Evolutionary conservation across 2,329 filamentous ascomycete genomes (phyloP).

Genomic region (Sarocladiaceae sp.): DNA sequence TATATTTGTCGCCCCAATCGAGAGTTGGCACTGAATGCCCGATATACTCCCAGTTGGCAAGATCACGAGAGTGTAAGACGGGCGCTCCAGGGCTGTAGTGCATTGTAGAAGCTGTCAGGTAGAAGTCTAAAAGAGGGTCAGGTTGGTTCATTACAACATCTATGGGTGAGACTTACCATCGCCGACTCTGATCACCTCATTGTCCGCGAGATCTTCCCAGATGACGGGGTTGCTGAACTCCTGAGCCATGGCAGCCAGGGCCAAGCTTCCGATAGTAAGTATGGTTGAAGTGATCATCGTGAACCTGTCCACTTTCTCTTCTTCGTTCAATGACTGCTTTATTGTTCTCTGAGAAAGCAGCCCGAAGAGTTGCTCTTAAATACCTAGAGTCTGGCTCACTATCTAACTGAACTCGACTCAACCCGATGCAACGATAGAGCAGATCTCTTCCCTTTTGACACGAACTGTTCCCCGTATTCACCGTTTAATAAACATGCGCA

Average conservation of each 20-base stretch:
- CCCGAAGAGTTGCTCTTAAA: background rate
- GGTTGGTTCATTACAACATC: slow-evolving; percentile 28
- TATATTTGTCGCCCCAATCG: slow-evolving; percentile 40
- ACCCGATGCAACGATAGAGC: too few relatives aligned
- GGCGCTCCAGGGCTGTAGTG: slow-evolving; percentile 54
- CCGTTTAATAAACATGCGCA: background rate
- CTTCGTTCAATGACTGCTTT: too few relatives aligned
- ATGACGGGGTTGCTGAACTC: slow-evolving; percentile 43
- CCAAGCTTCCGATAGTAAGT: too few relatives aligned
- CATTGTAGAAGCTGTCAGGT: slow-evolving; percentile 53
- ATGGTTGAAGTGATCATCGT: too few relatives aligned
- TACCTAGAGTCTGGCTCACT: background rate
- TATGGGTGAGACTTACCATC: background rate
- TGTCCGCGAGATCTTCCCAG: slow-evolving; percentile 51
- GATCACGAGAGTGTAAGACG: slow-evolving; percentile 49
- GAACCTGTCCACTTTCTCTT: too few relatives aligned
- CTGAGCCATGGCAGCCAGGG: background rate
- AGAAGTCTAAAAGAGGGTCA: slow-evolving; percentile 45
- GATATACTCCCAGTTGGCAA: slow-evolving; percentile 46
- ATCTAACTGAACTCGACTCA: too few relatives aligned
- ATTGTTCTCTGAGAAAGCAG: too few relatives aligned
- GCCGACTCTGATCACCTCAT: slow-evolving; percentile 34
- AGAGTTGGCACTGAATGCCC: slow-evolving; percentile 34
- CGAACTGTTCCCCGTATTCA: background rate
- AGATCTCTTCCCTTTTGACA: background rate